Base-by-base conservation (phyloP, 768 basidiomycete species). In the Rhizopogon roseolus region DNA sequence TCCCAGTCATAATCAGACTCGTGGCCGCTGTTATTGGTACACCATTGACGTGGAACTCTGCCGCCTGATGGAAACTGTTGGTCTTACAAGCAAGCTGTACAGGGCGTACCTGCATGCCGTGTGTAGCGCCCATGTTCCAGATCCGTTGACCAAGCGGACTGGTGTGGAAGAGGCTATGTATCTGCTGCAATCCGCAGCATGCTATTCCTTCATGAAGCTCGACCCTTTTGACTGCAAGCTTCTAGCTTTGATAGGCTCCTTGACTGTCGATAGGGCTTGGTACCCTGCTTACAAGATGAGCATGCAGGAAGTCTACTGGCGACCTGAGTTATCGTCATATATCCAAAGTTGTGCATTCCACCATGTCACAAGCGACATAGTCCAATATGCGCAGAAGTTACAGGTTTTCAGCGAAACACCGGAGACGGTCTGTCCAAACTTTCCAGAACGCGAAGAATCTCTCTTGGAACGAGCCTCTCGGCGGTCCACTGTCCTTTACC, bases 151-250 rank as follows among this genome's bases (percentile, higher is more conserved):
- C 0, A 55, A 56, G 2, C 69, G 71, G 10, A 76, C 73, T 0
- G 79, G 79, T 9, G 66, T 68, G 3, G 68, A 73, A 45, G 68
- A 76, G 51, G 76, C 76, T 0, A 59, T 78, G n/a, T 53, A 56
- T 40, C 65, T 71, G 46, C 59, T 77, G 36, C 50, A 50, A 17
- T 73, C 72, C 2, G 70, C 75, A 6, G 55, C 60, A 14, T 70
- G 62, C 32, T 63, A 59, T 37, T 76, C 78, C 4, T 76, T 77
- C 50, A 68, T 73, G 63, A 56, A 53, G 32, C 61, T 74, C 9
- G 57, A 57, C 7, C 2, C 38, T 5, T 54, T 57, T 5, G 69
- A 74, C 32, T 28, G 59, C 8, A 36, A 55, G n/a, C 59, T 74
- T 40, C 60, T 78, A 37, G 54, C 49, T 29, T 54, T 50, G 17